Evolutionary conservation across 2,329 filamentous ascomycete species (phyloP), one percentile per base, ranked within the genome.

Genomic region (Talaromyces amestolkiae): DNA sequence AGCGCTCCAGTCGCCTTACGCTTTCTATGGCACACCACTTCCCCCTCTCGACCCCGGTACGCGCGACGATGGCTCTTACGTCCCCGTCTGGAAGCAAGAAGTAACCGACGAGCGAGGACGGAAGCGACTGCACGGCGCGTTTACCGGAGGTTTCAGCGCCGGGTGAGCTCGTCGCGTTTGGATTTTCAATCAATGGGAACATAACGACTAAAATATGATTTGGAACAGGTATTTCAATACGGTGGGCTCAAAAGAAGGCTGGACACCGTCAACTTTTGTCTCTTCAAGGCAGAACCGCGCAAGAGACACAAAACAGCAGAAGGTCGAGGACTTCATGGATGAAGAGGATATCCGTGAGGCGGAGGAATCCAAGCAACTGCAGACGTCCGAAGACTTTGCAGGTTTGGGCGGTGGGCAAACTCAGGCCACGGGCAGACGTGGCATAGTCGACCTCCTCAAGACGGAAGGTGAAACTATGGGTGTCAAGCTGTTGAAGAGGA

Each of bases 11-110:
- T 89, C 91, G 15, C 89, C 91, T 0, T 96, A 88, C 77, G 91
- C 90, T 64, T 75, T 90, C 65, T 96, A 90, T 76, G 95, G 95
- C 74, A 97, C 92, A 2, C 89, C 93, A 9, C 84, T 99, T 17
- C 93, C 93, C 0, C 87, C 91, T 3, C 81, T 87, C 67, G 92
- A 96, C 73, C 84, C 89, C 58, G 86, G 92, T 22, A 84, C 86
- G 43, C 89, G 92, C 72, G 93, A 98, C 77, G 92, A 97, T 81
- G 94, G 93, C 68, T 92, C 91, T 47, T 98, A 93, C 75, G 87
- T 97, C 17, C 95, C 95, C 0, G 80, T 97, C n/a, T 98, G 95
- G 93, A 97, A 98, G 81, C 95, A 99, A 82, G 94, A 97, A 75
- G 93, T 96, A 76, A 91, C 90, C 66, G 95, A 99, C 79, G 95